Percentiles rank a stretch among this genome's conserved stretches.
Evolutionary conservation across 768 basidiomycete genomes (phyloP).

Genomic region (Amanita subjunquillea): DNA sequence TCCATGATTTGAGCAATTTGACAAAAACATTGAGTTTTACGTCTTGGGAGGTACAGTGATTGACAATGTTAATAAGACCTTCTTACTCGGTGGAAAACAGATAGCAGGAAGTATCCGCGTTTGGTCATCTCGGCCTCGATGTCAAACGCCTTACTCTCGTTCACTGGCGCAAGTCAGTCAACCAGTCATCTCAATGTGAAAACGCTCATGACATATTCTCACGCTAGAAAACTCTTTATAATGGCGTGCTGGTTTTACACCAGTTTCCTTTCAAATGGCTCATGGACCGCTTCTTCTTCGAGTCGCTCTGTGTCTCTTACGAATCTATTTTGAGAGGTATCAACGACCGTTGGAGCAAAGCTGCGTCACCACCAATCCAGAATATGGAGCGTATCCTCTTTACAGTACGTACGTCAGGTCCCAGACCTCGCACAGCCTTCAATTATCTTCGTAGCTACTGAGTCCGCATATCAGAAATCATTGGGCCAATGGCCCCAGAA

Average conservation of each 20-base stretch:
- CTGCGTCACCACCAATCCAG: constrained; percentile 24
- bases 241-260: constrained; percentile 43
- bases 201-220: not conserved
- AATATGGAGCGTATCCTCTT: constrained; percentile 30
- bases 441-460: constrained; percentile 34
- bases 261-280: constrained; percentile 42
- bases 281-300: constrained; percentile 53
- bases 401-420: constrained; percentile 22
- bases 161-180: constrained; percentile 50
- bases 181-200: not conserved
- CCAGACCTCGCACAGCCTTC: not conserved
- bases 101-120: constrained; percentile 9
- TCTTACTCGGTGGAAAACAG: constrained; percentile 1
- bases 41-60: constrained; percentile 49
- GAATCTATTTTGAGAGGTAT: constrained; percentile 30
- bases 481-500: constrained; percentile 62
- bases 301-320: constrained; percentile 50
- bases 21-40: constrained; percentile 31
- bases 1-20: constrained; percentile 41
- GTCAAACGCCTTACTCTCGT: constrained; percentile 40
- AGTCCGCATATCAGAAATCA: constrained; percentile 46
- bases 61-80: not conserved
- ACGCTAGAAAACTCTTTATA: constrained; percentile 45
- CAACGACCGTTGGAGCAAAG: constrained; percentile 25
- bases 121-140: not conserved